Evolutionary conservation across 2,329 filamentous ascomycete genomes (phyloP), one percentile per base, ranked within the genome.

Genomic region (Fusarium solani-melongenae): DNA sequence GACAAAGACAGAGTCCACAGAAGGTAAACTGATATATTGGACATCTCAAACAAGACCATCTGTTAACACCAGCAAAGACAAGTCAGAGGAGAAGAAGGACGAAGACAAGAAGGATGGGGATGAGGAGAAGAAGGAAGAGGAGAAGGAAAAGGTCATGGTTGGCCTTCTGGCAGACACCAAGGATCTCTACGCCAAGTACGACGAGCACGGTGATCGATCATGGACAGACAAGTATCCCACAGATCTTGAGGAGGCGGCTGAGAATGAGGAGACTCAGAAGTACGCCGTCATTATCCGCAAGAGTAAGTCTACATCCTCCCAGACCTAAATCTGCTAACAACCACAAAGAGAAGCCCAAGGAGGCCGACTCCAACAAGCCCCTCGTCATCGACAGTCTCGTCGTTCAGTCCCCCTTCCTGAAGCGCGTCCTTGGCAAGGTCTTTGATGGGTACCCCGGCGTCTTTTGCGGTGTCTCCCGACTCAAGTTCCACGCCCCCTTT

Each of bases 361-460:
- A 86, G 74, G 86, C 85, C 55, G 87, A 92, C 77, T 88, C 89
- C 31, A 86, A 88, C 64, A 91, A 91, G 79, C 88, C 88, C 53
- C 86, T 92, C 34, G 82, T 88, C 62, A 85, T 92, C 27, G 86
- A 92, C 75, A 91, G 88, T 55, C 88, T 93, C 66, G 85, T 92
- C 51, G 82, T 93, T 7, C 91, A 93, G 79, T 91, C 88, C 22
- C 89, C 90, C 2, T 83, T 86, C 62, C 81, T 93, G 49, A 91
- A 91, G 80, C 82, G 84, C 3, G 85, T 89, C 6, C 83, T 93
- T 0, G 83, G 82, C 11, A 83, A 86, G 12, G 84, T 92, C 9
- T 83, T 92, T 24, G 81, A 84, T 1, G 87, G 84, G 10, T 92
- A 92, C 66, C 88, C 89, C 0, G 90, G 91, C 1, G 84, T 93